Evolutionary conservation across 352 stramenopile species (phyloP), one percentile per base, ranked within the genome.

Genomic region (Phytophthora cajani): DNA sequence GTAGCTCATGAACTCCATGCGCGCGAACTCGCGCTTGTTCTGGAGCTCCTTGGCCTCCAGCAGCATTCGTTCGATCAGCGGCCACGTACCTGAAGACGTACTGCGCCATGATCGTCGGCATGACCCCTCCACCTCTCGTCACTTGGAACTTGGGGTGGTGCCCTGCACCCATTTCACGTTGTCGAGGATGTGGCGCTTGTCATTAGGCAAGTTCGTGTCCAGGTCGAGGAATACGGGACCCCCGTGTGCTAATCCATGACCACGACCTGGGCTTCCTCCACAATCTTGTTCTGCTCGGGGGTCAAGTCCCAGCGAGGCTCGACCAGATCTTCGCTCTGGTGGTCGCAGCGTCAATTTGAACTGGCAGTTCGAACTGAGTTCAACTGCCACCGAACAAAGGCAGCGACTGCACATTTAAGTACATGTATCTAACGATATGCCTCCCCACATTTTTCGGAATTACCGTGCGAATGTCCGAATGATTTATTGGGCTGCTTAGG

Each of bases 31-130:
- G 16, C 69, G 54, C 10, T 79, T 55, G 6, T 46, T 21, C 57
- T 90, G 82, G 52, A 77, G 72, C 9, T 72, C 56, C 21, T 61
- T 71, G n/a, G 79, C 75, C 11, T 85, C 64, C 17, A 85, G 71
- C 46, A 89, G 74, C 62, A 82, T 82, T 27, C 82, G 80, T 30
- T 89, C 80, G 52, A 88, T 71, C 42, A 80, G 69, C 25, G 87
- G 21, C 70, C 51, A 65, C 70, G 10, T 53, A 80, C 46, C 82
- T 80, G 33, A 89, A 73, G 6, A 86, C 82, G 52, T 88, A 89
- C 65, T 89, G 80, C 19, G 80, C 80, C 78, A 90, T 90, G 36
- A 66, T 59, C 32, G 47, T 51, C 14, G 64, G 78, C 77, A 33
- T 88, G 65, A 89, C 71, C 3, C 82, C 82, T 6, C 82, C 82